Evolutionary conservation across 305 asterid species (phyloP), one percentile per base, ranked within the genome.

Genomic region (Fraxinus sp.): DNA sequence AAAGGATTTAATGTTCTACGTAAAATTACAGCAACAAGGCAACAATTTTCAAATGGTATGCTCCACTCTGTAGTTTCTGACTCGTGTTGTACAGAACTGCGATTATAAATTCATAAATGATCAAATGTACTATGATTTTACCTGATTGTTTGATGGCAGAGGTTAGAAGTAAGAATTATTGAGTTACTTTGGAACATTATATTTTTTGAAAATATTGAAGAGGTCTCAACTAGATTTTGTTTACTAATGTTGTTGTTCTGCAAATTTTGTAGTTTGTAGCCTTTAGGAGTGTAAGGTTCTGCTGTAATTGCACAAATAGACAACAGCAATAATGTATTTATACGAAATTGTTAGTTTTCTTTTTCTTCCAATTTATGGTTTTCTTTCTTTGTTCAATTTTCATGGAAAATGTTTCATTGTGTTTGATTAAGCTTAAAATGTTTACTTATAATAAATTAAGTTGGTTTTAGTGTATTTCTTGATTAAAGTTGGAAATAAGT

Each of bases 231-330:
- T 30, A 70, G 76, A 70, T 70, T 30, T 70, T 70, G 22, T 71
- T 71, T 32, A 71, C 76, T 14, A 32, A 30, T 71, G 46, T 32
- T 71, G 46, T 32, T 55, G 76, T 71, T 64, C 44, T 71, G 24
- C 41, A 32, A 71, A 32, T 71, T 82, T 87, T 77, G 78, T 59
- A 79, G 84, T 30, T 41, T 79, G 82, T 33, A 10, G 36, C 35
- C 16, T 68, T 68, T 18, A 71, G 84, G 46, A 41, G 55, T 81
- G 82, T 78, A 49, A 16, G 76, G 52, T 44, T 57, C 52, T 66
- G 72, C 30, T 78, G 81, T 78, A 78, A 81, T 75, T 71, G 44
- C 76, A 71, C 76, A 71, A 16, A 32, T 71, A 5, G 44, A 71
- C 76, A 30, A 30, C 22, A 28, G 4, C 28, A 18, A 57, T 57